phyloP scores from a whole-genome alignment of 768 basidiomycete species.

The Grammothele lineata region DNA sequence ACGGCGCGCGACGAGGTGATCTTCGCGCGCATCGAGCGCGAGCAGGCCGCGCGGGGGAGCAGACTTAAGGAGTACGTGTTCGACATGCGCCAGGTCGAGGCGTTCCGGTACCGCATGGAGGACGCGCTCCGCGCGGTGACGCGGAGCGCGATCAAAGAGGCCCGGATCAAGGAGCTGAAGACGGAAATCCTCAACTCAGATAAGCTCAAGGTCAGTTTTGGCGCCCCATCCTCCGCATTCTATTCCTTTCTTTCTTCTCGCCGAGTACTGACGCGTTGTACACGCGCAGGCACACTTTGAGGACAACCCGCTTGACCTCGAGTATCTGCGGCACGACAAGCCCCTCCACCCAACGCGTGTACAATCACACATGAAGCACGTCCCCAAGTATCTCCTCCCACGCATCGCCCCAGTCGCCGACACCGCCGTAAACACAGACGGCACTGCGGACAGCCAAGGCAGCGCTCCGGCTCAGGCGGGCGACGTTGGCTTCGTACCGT shows the following conservation, averaged over 20 bases:
- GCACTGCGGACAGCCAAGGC: constrained; percentile 1
- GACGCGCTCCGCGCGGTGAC: constrained; percentile 91
- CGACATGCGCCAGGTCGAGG: constrained; percentile 94
- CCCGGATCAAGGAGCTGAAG: constrained; percentile 90
- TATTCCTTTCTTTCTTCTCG: not conserved
- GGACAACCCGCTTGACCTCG: constrained; percentile 91
- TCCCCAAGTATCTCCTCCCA: constrained; percentile 90
- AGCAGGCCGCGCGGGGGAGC: constrained; percentile 56
- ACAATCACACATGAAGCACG: constrained; percentile 93
- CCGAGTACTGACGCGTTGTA: too few relatives aligned
- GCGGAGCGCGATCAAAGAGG: constrained; percentile 80
- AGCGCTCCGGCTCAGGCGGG: constrained; percentile 23
- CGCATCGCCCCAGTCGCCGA: constrained; percentile 61
- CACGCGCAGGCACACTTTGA: constrained; percentile 86
- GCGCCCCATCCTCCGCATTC: not conserved
- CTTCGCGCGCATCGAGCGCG: constrained; percentile 71
- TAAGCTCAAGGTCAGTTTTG: constrained; percentile 80
- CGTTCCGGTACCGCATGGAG: constrained; percentile 97
- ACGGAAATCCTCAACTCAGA: constrained; percentile 92
- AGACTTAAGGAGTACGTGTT: constrained; percentile 87
- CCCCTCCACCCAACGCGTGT: constrained; percentile 86
- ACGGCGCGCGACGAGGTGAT: constrained; percentile 73
- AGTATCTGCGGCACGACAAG: constrained; percentile 91
- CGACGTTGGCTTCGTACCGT: constrained; percentile 64
- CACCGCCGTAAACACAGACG: constrained; percentile 24